Conservation (phyloP, 176 grass and related monocot species). For the Pontederia paniculata region DNA sequence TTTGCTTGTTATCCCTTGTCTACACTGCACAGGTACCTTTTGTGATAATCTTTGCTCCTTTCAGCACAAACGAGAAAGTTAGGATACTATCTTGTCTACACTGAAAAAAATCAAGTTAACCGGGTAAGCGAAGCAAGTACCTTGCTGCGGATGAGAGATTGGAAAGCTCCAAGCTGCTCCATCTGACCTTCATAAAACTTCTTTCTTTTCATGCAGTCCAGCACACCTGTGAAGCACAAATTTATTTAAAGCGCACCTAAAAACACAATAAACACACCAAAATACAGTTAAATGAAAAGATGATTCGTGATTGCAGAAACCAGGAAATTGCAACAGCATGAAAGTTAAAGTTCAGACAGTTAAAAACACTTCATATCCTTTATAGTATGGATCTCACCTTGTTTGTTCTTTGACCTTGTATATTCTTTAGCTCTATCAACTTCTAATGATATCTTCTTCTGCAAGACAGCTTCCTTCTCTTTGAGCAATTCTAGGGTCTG, state of each 20-base stretch:
- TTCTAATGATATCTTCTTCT: slow-evolving; percentile 81
- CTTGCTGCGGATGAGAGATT: slow-evolving; percentile 52
- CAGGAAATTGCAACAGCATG: too few species aligned
- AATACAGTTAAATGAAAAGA: not conserved
- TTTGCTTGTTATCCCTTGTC: too few species aligned
- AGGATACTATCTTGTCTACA: not conserved
- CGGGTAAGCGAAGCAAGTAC: not conserved
- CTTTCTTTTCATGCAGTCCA: slow-evolving; percentile 87
- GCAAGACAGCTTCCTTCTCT: slow-evolving; percentile 54
- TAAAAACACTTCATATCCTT: not conserved
- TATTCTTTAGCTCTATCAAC: slow-evolving; percentile 70
- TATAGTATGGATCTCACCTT: slow-evolving; percentile 23
- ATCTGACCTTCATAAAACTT: slow-evolving; percentile 79
- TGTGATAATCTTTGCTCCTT: not conserved
- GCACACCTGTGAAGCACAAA: slow-evolving; percentile 28
- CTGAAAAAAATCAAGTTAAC: not conserved
- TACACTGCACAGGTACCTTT: not conserved
- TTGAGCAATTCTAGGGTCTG: slow-evolving; percentile 62
- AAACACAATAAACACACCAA: not conserved
- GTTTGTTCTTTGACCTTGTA: slow-evolving; percentile 56
- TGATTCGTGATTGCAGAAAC: too few species aligned
- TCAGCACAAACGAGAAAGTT: not conserved
- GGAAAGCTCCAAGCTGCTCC: slow-evolving; percentile 66
- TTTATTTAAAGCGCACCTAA: not conserved
- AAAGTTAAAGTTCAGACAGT: not conserved